Percentiles rank a stretch among this genome's conserved stretches.
phyloP scores from a whole-genome alignment of 805 yeast genomes.

The Zygosaccharomyces lentus region DNA sequence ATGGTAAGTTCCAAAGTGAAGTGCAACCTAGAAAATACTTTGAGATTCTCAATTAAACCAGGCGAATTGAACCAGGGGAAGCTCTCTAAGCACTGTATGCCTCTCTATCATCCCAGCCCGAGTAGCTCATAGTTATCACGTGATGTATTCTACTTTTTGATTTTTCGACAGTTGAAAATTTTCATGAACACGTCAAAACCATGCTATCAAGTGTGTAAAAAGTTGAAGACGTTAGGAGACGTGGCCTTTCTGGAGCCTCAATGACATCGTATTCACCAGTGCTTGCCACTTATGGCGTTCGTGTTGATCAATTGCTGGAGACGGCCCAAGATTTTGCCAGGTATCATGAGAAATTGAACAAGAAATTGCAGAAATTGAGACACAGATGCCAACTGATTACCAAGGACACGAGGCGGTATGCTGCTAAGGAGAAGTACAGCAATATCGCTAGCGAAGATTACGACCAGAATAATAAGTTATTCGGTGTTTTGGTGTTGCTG shows the following conservation, averaged over 20 bases:
- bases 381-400: constrained; percentile 58
- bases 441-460: constrained; percentile 48
- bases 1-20: no score
- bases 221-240: background rate
- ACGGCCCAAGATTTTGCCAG: constrained; percentile 65
- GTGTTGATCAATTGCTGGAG: constrained; percentile 59
- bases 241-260: background rate
- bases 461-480: constrained; percentile 43
- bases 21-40: no score
- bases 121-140: background rate
- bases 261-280: constrained; percentile 33
- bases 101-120: background rate
- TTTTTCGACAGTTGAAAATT: background rate
- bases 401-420: constrained; percentile 62
- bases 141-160: background rate
- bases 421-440: constrained; percentile 44
- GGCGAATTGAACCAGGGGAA: no score
- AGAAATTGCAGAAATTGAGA: constrained; percentile 59
- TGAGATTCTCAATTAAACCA: background rate
- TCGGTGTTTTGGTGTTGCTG: constrained; percentile 56
- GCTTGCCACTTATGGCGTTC: constrained; percentile 42
- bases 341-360: constrained; percentile 60
- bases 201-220: background rate
- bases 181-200: background rate
- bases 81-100: background rate